Percentiles rank a stretch among this genome's conserved stretches.
These are phyloP conservation scores for Tolypocladium amazonense DNA, from an alignment of 2,329 filamentous ascomycete species.

Conservation along the genomic window DNA sequence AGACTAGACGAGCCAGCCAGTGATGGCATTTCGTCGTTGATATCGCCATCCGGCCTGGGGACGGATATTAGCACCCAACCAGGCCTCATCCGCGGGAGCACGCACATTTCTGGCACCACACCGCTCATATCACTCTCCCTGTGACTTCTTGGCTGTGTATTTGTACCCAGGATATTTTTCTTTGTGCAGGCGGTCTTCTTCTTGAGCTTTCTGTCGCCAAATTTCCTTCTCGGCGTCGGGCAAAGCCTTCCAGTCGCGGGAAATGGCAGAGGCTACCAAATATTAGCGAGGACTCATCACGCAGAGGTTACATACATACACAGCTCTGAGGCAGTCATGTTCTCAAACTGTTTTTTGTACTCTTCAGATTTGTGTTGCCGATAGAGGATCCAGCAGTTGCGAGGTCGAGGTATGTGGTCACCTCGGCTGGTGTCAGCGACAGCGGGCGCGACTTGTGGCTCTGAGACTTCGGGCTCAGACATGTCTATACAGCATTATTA, in stretches of 20 bases:
- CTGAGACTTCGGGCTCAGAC: conserved; percentile 1
- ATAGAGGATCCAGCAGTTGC: conserved; percentile 23
- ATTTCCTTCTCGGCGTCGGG: conserved; percentile 10
- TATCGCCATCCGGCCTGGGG: not conserved
- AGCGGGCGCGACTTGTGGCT: not conserved
- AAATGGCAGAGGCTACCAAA: conserved; percentile 14
- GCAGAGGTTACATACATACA: conserved; percentile 12
- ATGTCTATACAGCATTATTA: not conserved
- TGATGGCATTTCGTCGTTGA: no score
- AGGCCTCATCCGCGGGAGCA: not conserved
- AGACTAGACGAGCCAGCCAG: no score
- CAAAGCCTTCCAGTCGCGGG: conserved; percentile 17
- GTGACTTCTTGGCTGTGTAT: conserved; percentile 9
- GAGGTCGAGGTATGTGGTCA: conserved; percentile 15
- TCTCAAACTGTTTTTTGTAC: conserved; percentile 11
- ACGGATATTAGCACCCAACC: not conserved
- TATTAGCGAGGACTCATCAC: not conserved
- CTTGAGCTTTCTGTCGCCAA: conserved; percentile 11
- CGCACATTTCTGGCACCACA: not conserved
- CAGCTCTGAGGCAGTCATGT: conserved; percentile 16
- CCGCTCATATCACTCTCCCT: not conserved
- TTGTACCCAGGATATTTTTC: conserved; percentile 16
- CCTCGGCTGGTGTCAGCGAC: not conserved
- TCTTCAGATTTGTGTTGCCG: conserved; percentile 15
- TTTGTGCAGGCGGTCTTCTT: conserved; percentile 16